These are phyloP conservation scores for Paecilomyces sp. DNA, from an alignment of 2,329 filamentous ascomycete species.

Conservation along the genomic window DNA sequence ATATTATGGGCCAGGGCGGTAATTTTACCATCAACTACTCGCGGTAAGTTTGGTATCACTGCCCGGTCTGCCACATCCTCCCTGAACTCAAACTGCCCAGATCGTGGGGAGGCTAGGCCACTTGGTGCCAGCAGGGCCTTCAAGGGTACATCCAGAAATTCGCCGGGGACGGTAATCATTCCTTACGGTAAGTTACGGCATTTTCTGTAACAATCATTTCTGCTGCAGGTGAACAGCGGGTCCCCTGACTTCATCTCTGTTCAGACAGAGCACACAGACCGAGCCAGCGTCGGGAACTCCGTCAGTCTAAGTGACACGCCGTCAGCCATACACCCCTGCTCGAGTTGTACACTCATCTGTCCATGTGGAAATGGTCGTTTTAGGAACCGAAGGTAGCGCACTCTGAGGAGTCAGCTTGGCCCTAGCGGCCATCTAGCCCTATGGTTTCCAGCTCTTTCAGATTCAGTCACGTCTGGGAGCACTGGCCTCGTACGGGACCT, in stretches of 20 bases:
- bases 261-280: too few relatives aligned
- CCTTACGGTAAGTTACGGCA: too few relatives aligned
- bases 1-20: background rate
- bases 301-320: background rate
- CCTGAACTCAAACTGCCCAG: background rate
- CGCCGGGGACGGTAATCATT: background rate
- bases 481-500: background rate
- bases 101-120: conserved; percentile 19
- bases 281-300: background rate
- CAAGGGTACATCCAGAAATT: background rate
- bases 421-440: background rate
- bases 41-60: too few relatives aligned
- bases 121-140: too few relatives aligned
- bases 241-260: too few relatives aligned
- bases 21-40: background rate
- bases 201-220: too few relatives aligned
- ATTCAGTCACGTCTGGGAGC: background rate
- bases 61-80: too few relatives aligned
- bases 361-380: background rate
- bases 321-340: background rate
- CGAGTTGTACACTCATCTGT: background rate
- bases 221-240: too few relatives aligned
- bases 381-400: background rate
- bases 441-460: background rate
- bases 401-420: background rate